phyloP scores from a whole-genome alignment of 2,329 filamentous ascomycete species.

The Pseudogymnoascus sp. region DNA sequence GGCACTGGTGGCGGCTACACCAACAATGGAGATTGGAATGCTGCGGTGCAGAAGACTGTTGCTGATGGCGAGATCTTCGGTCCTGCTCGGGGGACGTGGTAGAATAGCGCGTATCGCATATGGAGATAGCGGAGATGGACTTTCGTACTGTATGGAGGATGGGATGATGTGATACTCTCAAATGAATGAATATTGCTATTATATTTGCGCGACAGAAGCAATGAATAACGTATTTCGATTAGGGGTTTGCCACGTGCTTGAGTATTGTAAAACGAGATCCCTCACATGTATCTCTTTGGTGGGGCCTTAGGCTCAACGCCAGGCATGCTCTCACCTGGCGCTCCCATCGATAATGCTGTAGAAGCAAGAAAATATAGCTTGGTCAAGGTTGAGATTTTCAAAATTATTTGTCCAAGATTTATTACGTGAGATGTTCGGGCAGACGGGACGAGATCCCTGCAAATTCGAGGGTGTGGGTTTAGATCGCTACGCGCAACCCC shows the following conservation, averaged over 20 bases:
- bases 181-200: neutral
- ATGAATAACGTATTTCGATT: neutral
- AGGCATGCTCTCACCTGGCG: neutral
- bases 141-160: neutral
- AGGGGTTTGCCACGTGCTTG: neutral
- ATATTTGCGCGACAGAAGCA: neutral
- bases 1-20: slow-evolving; percentile 40
- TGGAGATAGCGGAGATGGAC: neutral
- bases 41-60: slow-evolving; percentile 49
- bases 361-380: neutral
- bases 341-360: neutral
- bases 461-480: neutral
- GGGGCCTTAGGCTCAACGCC: neutral
- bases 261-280: neutral
- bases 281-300: neutral
- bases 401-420: neutral
- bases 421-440: neutral
- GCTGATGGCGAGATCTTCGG: slow-evolving; percentile 53
- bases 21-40: slow-evolving; percentile 12
- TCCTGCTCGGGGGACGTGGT: slow-evolving; percentile 31
- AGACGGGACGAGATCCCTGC: neutral
- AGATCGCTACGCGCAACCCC: neutral
- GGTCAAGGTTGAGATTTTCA: neutral
- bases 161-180: neutral
- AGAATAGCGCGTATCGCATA: neutral